Conservation (phyloP, 2,329 filamentous ascomycete genomes). For the Sclerotinia trifoliorum region DNA sequence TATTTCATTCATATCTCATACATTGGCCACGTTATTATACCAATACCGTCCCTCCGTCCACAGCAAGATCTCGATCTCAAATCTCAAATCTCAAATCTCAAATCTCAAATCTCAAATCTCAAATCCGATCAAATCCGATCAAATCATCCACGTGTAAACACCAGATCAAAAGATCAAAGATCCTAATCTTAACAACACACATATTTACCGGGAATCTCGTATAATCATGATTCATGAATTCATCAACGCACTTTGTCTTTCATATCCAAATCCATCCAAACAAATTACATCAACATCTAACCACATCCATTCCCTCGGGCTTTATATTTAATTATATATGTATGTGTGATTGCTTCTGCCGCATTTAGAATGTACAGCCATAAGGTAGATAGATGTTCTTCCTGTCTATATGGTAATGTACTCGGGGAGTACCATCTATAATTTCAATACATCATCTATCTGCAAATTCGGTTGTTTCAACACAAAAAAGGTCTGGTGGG, state of each 20-base stretch:
- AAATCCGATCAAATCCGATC: neutral
- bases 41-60: neutral
- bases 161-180: neutral
- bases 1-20: too few relatives aligned
- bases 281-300: neutral
- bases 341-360: neutral
- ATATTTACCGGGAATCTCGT: neutral
- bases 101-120: neutral
- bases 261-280: neutral
- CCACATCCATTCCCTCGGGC: neutral
- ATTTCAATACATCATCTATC: too few relatives aligned
- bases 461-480: too few relatives aligned
- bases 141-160: constrained; percentile 1
- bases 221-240: neutral
- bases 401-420: too few relatives aligned
- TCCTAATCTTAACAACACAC: neutral
- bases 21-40: neutral
- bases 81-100: neutral
- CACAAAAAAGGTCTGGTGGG: too few relatives aligned
- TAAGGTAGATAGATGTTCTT: too few relatives aligned
- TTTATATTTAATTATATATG: neutral
- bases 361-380: neutral
- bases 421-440: too few relatives aligned
- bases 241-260: neutral
- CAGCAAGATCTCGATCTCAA: neutral